Conservation (phyloP, 108 stramenopile genomes). For the Epithemia pelagica region DNA sequence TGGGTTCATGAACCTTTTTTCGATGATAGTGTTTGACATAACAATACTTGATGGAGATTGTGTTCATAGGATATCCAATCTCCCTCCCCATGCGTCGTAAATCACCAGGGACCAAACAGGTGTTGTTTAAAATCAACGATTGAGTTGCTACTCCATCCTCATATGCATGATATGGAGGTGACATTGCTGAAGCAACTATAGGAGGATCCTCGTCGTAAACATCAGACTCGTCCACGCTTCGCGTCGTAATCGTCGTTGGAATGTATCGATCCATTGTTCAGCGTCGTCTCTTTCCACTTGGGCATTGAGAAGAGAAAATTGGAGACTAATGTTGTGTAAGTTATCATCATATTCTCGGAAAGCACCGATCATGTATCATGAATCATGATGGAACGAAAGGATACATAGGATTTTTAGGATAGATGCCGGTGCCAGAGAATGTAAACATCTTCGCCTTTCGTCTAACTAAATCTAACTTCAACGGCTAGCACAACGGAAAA, state of each 20-base stretch:
- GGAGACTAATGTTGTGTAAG: too few relatives aligned
- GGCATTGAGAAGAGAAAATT: too few relatives aligned
- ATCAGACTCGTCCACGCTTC: not conserved
- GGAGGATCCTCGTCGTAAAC: not conserved
- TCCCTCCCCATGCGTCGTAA: not conserved
- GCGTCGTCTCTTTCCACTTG: too few relatives aligned
- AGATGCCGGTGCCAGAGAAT: too few relatives aligned
- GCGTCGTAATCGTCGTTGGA: not conserved
- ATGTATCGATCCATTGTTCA: conserved; percentile 1
- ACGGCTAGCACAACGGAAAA: too few relatives aligned
- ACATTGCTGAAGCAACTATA: not conserved
- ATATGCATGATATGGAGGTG: not conserved
- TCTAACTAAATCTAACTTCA: too few relatives aligned
- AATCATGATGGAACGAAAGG: too few relatives aligned
- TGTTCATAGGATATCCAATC: not conserved
- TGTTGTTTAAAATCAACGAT: not conserved
- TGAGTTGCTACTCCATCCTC: too few relatives aligned
- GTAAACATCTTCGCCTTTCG: too few relatives aligned
- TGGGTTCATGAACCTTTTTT: not conserved
- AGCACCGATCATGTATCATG: too few relatives aligned
- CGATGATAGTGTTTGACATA: not conserved
- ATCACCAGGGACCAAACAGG: not conserved
- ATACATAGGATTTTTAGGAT: too few relatives aligned
- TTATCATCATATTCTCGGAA: too few relatives aligned
- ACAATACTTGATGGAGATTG: not conserved